Conservation (phyloP, 148 eudicot species). For the Nyssa sinensis region DNA sequence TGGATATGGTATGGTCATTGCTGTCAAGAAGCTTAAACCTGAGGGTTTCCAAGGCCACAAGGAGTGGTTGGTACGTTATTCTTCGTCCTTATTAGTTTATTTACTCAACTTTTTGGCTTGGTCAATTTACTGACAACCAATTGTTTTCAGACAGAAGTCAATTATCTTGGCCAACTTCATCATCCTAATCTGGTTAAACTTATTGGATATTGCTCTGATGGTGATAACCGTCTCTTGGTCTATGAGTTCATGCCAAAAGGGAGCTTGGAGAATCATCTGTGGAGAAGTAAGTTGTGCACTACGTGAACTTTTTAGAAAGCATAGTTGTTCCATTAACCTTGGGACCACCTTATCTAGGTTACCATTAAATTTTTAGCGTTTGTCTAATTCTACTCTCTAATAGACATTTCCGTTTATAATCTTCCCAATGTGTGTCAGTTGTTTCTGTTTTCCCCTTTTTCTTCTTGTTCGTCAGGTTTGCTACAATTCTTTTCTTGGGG, state of each 20-base stretch:
- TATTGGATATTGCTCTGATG: conserved; percentile 40
- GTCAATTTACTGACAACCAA: not conserved
- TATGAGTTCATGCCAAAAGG: conserved; percentile 43
- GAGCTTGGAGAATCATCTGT: conserved; percentile 42
- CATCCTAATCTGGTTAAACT: conserved; percentile 44
- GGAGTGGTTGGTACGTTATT: conserved; percentile 42
- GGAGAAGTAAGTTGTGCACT: conserved; percentile 31
- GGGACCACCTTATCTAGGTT: too few species aligned
- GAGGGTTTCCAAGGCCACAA: conserved; percentile 42
- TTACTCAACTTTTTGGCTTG: not conserved
- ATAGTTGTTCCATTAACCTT: too few species aligned
- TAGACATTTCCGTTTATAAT: too few species aligned
- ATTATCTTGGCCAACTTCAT: conserved; percentile 41
- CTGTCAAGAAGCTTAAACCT: conserved; percentile 39
- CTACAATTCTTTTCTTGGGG: too few species aligned
- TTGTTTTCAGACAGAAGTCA: conserved; percentile 38
- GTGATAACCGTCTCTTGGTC: conserved; percentile 38
- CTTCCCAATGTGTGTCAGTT: too few species aligned
- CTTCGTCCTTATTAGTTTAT: not conserved
- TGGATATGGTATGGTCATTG: conserved; percentile 40
- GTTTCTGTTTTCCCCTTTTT: too few species aligned
- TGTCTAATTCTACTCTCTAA: too few species aligned
- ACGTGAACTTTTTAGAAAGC: not conserved
- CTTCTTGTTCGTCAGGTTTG: too few species aligned
- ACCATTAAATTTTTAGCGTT: too few species aligned